A percentile compares a stretch with the other conserved stretches of the same genome.
Evolutionary conservation across 805 yeast genomes (phyloP).

Genomic region (Metschnikowia kofuensis): DNA sequence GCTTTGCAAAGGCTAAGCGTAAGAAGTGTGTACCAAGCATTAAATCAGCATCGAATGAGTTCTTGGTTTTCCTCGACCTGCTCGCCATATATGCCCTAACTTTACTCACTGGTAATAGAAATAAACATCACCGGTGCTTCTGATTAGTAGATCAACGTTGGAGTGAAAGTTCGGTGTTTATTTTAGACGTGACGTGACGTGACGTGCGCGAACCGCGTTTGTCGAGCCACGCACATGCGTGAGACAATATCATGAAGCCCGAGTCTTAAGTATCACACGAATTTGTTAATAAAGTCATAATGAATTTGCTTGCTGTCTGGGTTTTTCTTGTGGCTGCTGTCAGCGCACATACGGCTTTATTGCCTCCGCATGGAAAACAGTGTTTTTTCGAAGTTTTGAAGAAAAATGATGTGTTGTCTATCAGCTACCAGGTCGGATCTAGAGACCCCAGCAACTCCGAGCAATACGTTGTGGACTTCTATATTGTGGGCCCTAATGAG

Average conservation of each 20-base stretch:
- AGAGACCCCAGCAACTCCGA: conserved; percentile 70
- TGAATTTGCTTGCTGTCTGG: conserved; percentile 15
- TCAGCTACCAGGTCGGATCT: conserved; percentile 91
- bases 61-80: no score
- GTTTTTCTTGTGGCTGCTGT: conserved; percentile 19
- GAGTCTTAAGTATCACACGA: background rate
- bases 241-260: background rate
- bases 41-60: no score
- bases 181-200: no score
- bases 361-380: conserved; percentile 80
- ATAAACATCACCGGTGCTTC: no score
- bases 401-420: conserved; percentile 80
- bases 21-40: no score
- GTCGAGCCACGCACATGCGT: background rate
- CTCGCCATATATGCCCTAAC: no score
- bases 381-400: conserved; percentile 86
- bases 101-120: no score
- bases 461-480: conserved; percentile 67
- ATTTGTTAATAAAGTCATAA: background rate
- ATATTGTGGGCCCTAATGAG: conserved; percentile 39
- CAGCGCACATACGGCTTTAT: conserved; percentile 73
- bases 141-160: no score
- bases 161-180: no score
- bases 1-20: no score
- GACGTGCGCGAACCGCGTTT: conserved; percentile 14